These are phyloP conservation scores for Trichoderma oligosporum DNA, from an alignment of 2,329 filamentous ascomycete species.

Conservation along the genomic window DNA sequence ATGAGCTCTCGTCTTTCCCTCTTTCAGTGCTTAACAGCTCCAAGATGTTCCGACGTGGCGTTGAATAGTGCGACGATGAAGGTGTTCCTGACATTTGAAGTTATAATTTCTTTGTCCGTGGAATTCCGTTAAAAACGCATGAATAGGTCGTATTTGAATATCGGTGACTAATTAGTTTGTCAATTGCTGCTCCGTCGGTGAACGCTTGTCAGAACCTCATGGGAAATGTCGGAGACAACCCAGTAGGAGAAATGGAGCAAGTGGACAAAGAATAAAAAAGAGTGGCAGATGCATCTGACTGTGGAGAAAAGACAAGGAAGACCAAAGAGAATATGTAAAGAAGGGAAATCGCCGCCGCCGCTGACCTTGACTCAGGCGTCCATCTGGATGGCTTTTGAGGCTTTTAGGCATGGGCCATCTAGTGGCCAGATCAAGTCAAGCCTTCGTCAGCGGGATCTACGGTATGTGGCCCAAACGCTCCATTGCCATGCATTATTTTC, in stretches of 20 bases:
- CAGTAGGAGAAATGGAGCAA: neutral
- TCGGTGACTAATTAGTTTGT: neutral
- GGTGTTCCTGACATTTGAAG: neutral
- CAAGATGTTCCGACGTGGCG: constrained; percentile 10
- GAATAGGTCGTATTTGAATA: neutral
- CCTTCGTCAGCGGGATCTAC: constrained; percentile 17
- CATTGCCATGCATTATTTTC: constrained; percentile 5
- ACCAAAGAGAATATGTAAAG: constrained; percentile 8
- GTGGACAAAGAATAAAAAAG: neutral
- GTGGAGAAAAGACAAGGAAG: constrained; percentile 15
- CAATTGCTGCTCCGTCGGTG: neutral
- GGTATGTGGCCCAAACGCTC: constrained; percentile 5
- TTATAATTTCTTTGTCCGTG: neutral
- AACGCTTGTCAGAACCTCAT: constrained; percentile 4
- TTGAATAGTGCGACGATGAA: constrained; percentile 4
- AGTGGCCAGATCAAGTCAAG: constrained; percentile 1
- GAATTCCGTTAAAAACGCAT: neutral
- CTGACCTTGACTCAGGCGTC: constrained; percentile 1
- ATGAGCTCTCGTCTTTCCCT: neutral
- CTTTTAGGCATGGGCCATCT: neutral
- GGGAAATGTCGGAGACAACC: constrained; percentile 14
- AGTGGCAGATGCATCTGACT: constrained; percentile 2
- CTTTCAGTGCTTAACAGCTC: neutral
- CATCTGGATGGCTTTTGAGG: neutral
- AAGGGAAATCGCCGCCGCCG: constrained; percentile 11